Percentiles rank a stretch among this genome's conserved stretches.
Evolutionary conservation across 2,329 filamentous ascomycete genomes (phyloP).

Genomic region (Colletotrichum camelliae): DNA sequence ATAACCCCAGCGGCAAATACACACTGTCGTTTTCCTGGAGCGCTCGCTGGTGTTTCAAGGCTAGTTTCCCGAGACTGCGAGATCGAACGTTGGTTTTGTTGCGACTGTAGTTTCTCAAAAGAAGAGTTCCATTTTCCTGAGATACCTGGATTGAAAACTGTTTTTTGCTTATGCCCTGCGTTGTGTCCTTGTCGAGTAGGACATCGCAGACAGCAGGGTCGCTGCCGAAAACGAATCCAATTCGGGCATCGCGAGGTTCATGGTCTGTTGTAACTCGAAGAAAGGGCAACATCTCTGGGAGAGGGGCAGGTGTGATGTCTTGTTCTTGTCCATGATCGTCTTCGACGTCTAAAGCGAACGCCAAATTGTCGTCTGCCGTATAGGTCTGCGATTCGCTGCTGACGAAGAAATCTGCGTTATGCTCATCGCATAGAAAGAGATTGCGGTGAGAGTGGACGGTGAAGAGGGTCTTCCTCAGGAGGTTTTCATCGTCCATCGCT

Average conservation of each 20-base stretch:
- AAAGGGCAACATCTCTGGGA: not conserved
- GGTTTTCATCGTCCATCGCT: not conserved
- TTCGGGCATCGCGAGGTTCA: not conserved
- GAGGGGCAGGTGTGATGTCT: not conserved
- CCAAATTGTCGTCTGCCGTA: not conserved
- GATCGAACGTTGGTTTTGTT: not conserved
- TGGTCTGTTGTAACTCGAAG: not conserved
- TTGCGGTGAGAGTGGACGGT: not conserved
- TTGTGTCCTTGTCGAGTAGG: not conserved
- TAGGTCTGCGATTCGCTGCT: not conserved
- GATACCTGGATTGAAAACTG: not conserved
- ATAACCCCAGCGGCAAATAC: not conserved
- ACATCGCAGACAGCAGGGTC: not conserved
- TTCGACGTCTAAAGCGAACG: not conserved
- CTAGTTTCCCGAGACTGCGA: not conserved
- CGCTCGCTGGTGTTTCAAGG: not conserved
- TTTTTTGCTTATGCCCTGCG: not conserved
- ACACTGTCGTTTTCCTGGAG: not conserved
- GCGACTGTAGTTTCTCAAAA: not conserved
- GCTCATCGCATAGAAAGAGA: not conserved
- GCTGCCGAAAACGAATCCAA: not conserved
- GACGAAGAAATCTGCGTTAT: not conserved
- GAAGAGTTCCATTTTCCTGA: not conserved
- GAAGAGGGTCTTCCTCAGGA: not conserved
- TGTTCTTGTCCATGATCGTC: not conserved